Evolutionary conservation across 2,329 filamentous ascomycete species (phyloP).

Genomic region (Helicocarpus griseus): DNA sequence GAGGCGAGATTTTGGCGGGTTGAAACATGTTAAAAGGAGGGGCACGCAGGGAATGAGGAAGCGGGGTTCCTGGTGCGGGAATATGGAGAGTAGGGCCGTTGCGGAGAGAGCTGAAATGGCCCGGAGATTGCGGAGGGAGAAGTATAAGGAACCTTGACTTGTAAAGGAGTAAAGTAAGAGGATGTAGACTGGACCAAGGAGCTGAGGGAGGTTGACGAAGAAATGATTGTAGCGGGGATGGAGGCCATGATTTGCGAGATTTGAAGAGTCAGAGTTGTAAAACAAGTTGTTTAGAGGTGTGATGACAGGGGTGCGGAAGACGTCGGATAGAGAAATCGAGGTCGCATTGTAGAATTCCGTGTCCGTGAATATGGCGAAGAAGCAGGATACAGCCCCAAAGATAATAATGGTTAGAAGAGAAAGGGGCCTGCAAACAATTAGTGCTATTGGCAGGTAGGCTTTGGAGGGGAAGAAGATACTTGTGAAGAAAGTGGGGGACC

Average conservation of each 20-base stretch:
- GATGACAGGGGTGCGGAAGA: slow-evolving; percentile 52
- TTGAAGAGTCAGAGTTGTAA: slow-evolving; percentile 62
- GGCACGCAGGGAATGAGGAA: slow-evolving; percentile 44
- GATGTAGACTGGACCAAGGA: slow-evolving; percentile 60
- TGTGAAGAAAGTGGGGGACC: slow-evolving; percentile 74
- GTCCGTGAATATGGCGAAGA: slow-evolving; percentile 69
- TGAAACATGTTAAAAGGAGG: slow-evolving; percentile 41
- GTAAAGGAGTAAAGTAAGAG: slow-evolving; percentile 41
- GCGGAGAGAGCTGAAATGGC: slow-evolving; percentile 36
- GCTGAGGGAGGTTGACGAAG: slow-evolving; percentile 59
- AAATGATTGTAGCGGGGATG: slow-evolving; percentile 73
- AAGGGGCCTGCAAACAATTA: slow-evolving; percentile 37
- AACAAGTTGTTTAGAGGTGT: slow-evolving; percentile 68
- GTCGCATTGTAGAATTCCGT: slow-evolving; percentile 64
- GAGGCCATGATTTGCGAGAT: slow-evolving; percentile 65
- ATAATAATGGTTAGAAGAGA: slow-evolving; percentile 54
- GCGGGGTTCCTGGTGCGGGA: slow-evolving; percentile 44
- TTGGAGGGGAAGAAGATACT: slow-evolving; percentile 43
- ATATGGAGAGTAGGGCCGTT: slow-evolving; percentile 34
- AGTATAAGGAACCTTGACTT: slow-evolving; percentile 20
- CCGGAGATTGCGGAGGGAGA: slow-evolving; percentile 29
- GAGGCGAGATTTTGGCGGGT: slow-evolving; percentile 29
- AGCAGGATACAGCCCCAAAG: slow-evolving; percentile 57
- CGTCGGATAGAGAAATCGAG: slow-evolving; percentile 25
- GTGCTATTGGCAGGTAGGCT: not conserved